Evolutionary conservation across 2,329 filamentous ascomycete genomes (phyloP), one percentile per base, ranked within the genome.

Genomic region (Diaporthe sp.): DNA sequence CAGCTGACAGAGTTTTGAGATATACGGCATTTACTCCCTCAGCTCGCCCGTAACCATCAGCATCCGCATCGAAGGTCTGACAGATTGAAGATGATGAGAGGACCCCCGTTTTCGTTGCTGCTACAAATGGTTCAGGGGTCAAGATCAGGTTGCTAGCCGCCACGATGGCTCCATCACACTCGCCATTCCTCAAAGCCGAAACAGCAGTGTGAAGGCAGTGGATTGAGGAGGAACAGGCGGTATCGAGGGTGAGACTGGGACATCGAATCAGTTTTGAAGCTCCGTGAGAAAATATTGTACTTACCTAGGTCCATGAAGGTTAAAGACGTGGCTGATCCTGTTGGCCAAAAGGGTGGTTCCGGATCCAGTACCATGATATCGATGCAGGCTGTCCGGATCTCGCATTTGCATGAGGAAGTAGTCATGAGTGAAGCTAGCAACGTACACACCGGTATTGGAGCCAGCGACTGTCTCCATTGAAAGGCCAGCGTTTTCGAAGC

Each of bases 331-430:
- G 30, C 30, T 35, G 30, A 56, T 56, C 2, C 53, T 17, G 17
- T 56, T 56, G 17, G 30, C 6, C 17, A 35, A 0, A 4, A 56
- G 19, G 30, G 30, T 19, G 25, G 53, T 13, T 1, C 53, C 53
- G 1, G 2, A 1, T 1, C 53, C 53, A 1, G 30, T 56, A 3
- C 17, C 30, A 0, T 2, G 0, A 9, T 56, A 56, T 1, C 30
- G 6, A 3, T 12, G 17, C 2, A 35, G 5, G 9, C 2, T 5
- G 9, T 56, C 30, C 2, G 53, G 17, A 8, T 56, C 53, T 4
- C 30, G 30, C 2, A 17, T 4, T 8, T n/a, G 30, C 30, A 56
- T 56, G 3, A 3, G 1, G 0, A 5, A 3, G 30, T 56, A 37
- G 30, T 56, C 53, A 5, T 13, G 1, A 1, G 53, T 35, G 17